Base-by-base conservation (phyloP, 257 asterid species). In the Primulina tabacum region DNA sequence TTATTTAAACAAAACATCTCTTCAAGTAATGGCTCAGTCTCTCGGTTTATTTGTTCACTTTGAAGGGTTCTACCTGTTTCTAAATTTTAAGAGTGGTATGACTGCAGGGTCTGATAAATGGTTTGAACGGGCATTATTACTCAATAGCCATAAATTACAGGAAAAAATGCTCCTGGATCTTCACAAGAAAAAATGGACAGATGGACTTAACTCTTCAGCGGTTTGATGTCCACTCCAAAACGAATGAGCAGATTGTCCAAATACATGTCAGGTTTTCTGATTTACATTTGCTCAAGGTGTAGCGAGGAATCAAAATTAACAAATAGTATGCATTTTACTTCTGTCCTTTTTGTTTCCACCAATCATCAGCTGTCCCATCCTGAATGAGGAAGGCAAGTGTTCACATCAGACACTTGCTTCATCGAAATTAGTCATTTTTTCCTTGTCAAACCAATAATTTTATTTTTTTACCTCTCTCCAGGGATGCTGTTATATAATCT, bases 161-260 rank as follows among this genome's bases (percentile, higher is more conserved):
- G 71, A 94, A 94, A 83, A 89, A 85, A 94, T 91, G 97, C 89
- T 94, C 67, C 78, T 94, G 71, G 89, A 94, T 76, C 98, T 94
- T 72, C 97, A 91, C 81, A 91, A 91, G 86, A 94, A 91, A 77
- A 94, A 94, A 74, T 89, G 99, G 97, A 88, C 98, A 1, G 97
- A 91, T 80, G 97, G 97, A 50, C 81, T 91, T 0, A 79, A 82
- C 97, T 7, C 95, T 94, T 24, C 89, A 91, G 82, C 84, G 90
- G 59, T 94, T 94, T 78, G 99, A 94, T 71, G 38, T 88, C 71
- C 99, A 91, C 83, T 91, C 98, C 68, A 89, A 88, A 82, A 91
- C 99, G 62, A 94, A 94, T 65, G 99, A 94, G 83, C 95, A 91
- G 82, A 94, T 94, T 0, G 98, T 94, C 60, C 80, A 91, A 97